Base-by-base conservation (phyloP, 2,329 filamentous ascomycete species). In the Magnaporthales sp. region DNA sequence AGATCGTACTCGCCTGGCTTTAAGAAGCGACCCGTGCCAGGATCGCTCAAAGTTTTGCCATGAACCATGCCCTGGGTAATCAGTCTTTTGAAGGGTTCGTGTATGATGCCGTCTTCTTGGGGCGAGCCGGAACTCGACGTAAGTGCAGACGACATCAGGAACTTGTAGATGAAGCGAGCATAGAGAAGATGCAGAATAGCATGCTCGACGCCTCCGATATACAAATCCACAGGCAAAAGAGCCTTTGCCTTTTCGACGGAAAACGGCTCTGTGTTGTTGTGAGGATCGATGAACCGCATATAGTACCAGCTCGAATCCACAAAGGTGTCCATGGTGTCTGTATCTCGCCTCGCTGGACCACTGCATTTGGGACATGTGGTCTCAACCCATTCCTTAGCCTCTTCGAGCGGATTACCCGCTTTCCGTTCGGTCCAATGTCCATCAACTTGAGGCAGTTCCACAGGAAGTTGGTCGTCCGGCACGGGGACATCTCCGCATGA, bases 241-340 rank as follows among this genome's bases (percentile, higher is more conserved):
- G 74, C 73, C 68, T 83, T 80, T 13, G 86, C 85, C 11, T 82
- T 82, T 22, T 81, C 78, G n/a, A 86, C 77, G 0, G 86, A 87
- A 69, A 96, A 88, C 0, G 87, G 87, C 15, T 80, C 75, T 1
- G 83, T 73, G 15, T 80, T 70, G 70, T 95, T 93, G 22, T 87
- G 80, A 0, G 90, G 81, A 72, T 96, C 91, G 30, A 89, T 78
- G 72, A 92, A 96, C 13, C 92, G 86, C 78, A 93, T 87, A 73
- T 89, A 96, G 76, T 97, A 97, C 93, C 93, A 97, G 66, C 92
- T 96, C 1, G 92, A 96, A 77, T 96, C 93, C 68, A 97, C 93
- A 77, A 97, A 97, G 0, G 93, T 97, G 76, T 97, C 93, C 93
- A 97, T 96, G 2, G 93, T 97, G 75, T 97, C 93, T 0, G 93